A percentile compares a stretch with the other conserved stretches of the same genome.
These are phyloP conservation scores for Vanrija humicola DNA, from an alignment of 1,284 basidiomycete species.

Conservation along the genomic window DNA sequence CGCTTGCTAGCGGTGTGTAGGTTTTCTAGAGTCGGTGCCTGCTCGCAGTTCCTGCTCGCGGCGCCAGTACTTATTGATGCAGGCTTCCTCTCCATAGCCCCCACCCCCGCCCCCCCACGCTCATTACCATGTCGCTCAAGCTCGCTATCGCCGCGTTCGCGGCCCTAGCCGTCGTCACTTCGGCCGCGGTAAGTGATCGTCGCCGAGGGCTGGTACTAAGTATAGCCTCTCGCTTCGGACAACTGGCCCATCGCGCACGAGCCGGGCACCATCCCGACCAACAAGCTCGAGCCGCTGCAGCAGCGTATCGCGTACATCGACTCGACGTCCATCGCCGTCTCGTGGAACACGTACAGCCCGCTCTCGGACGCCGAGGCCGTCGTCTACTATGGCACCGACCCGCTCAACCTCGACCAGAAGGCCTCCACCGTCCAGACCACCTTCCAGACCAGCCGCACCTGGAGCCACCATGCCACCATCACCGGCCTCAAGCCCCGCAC, in stretches of 20 bases:
- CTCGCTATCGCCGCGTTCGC: conserved; percentile 2
- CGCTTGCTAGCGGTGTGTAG: no score
- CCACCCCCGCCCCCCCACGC: no score
- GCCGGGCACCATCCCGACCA: conserved; percentile 20
- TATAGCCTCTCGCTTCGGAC: conserved; percentile 12
- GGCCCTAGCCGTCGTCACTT: background rate
- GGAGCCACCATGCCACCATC: conserved; percentile 21
- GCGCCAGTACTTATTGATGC: no score
- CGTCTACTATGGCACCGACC: conserved; percentile 22
- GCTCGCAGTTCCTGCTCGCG: no score
- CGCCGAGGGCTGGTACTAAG: background rate
- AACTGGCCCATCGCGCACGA: conserved; percentile 17
- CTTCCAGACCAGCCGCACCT: conserved; percentile 21
- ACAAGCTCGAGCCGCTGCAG: conserved; percentile 24
- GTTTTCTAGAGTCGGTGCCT: no score
- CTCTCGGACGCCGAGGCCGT: conserved; percentile 17
- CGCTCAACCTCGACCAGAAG: conserved; percentile 15
- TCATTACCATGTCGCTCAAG: background rate
- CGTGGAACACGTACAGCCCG: conserved; percentile 26
- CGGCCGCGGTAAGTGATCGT: background rate
- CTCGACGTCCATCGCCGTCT: conserved; percentile 18
- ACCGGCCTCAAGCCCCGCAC: conserved; percentile 24
- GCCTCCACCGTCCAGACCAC: conserved; percentile 17
- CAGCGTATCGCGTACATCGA: conserved; percentile 24
- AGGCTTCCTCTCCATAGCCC: no score